A percentile compares a stretch with the other conserved stretches of the same genome.
These are phyloP conservation scores for Magnusiomyces suaveolens DNA, from an alignment of 1,139 yeast species.

Conservation along the genomic window DNA sequence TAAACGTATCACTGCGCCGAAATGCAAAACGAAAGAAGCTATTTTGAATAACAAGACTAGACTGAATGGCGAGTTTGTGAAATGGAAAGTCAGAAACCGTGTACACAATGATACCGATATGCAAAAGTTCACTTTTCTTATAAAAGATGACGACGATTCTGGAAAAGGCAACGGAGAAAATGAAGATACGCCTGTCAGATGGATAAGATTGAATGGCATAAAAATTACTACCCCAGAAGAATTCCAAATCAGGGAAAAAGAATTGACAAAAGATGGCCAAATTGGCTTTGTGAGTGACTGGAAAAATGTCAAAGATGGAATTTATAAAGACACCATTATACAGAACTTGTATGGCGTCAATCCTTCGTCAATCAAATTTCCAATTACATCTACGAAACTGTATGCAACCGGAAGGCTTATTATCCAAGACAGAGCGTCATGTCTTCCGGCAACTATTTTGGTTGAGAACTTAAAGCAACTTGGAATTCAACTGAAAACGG, in stretches of 20 bases:
- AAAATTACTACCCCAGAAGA: slow-evolving; percentile 32
- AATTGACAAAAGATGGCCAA: neutral
- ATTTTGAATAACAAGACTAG: slow-evolving; percentile 69
- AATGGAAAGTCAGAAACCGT: slow-evolving; percentile 44
- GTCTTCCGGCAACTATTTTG: slow-evolving; percentile 86
- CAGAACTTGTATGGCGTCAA: slow-evolving; percentile 74
- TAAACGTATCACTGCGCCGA: slow-evolving; percentile 83
- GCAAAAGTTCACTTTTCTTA: slow-evolving; percentile 3
- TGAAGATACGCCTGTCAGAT: slow-evolving; percentile 57
- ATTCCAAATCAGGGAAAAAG: neutral
- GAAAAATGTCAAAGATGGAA: slow-evolving; percentile 18
- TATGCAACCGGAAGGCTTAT: slow-evolving; percentile 71
- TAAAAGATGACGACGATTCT: slow-evolving; percentile 18
- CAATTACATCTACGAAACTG: slow-evolving; percentile 52
- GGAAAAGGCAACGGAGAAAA: neutral
- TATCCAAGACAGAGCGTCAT: slow-evolving; percentile 92
- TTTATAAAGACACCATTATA: slow-evolving; percentile 62
- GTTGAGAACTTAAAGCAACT: slow-evolving; percentile 44
- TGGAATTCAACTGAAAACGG: slow-evolving; percentile 21
- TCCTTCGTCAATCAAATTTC: slow-evolving; percentile 44
- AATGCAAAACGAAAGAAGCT: slow-evolving; percentile 77
- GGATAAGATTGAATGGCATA: slow-evolving; percentile 73
- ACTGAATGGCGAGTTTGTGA: slow-evolving; percentile 69
- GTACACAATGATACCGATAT: neutral
- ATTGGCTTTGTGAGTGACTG: slow-evolving; percentile 9